Base-by-base conservation (phyloP, 2,329 filamentous ascomycete species). In the Fusarium ambrosium region DNA sequence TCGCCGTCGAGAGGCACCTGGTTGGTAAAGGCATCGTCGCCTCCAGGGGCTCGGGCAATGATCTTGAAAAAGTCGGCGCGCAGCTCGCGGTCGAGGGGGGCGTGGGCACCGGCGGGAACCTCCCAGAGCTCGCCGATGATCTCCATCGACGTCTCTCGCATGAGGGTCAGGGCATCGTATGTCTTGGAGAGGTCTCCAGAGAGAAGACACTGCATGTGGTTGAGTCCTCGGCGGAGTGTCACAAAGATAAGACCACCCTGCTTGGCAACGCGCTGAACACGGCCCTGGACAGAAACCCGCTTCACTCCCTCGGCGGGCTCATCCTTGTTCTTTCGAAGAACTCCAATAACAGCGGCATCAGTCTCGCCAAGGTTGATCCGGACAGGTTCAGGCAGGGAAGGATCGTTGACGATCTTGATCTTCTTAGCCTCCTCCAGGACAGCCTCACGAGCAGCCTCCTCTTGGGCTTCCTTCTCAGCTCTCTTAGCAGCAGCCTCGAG, bases 21-120 rank as follows among this genome's bases (percentile, higher is more conserved):
- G 89, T 95, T 98, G 88, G 95, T 97, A 81, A 98, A 95, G 80
- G 95, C 94, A 74, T 98, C 95, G 71, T 96, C 94, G 79, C 95
- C 95, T 73, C 94, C 93, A 43, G 95, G 93, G 45, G 95, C 75
- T 63, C 74, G 68, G 80, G 92, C 93, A 70, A 94, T 91, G 78
- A 97, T 90, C 82, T 91, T 89, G 88, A 93, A 98, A 87, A 92
- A 98, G 84, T 98, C 95, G 78, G 94, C 95, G 80, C 96, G 94
- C 60, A 98, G 88, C 84, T 98, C 95, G 74, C 96, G 94, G 88
- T 93, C 88, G 85, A 95, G 92, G 59, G 94, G 94, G 1, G 95
- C 95, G 69, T 92, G 91, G 73, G 93, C 91, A 65, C 94, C 94
- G 92, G 90, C 89, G 11, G 93, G 95, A 6, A 98, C 93, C 79